phyloP scores from a whole-genome alignment of 2,329 filamentous ascomycete species.

The Colletotrichum ledebouriae region DNA sequence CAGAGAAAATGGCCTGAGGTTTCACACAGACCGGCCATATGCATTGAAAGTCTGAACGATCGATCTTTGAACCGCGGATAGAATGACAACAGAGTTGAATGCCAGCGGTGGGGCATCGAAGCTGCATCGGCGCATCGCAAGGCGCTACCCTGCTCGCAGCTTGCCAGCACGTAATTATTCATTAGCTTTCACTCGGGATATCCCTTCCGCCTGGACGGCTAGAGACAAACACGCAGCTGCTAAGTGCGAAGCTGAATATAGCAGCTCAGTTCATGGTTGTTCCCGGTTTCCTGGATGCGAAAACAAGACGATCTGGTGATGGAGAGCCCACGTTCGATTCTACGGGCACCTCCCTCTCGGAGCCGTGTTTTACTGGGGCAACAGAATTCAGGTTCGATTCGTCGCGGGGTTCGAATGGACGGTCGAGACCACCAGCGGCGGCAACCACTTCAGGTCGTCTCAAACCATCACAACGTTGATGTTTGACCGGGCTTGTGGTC shows the following conservation, averaged over 20 bases:
- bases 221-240: conserved; percentile 17
- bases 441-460: conserved; percentile 4
- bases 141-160: conserved; percentile 11
- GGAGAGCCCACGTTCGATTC: conserved; percentile 4
- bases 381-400: conserved; percentile 17
- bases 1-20: conserved; percentile 14
- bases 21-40: background rate
- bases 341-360: conserved; percentile 28
- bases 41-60: too few relatives aligned
- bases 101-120: background rate
- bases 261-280: conserved; percentile 22
- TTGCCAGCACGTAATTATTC: conserved; percentile 3
- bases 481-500: background rate
- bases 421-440: conserved; percentile 5
- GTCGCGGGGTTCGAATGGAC: background rate
- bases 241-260: conserved; percentile 7
- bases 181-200: conserved; percentile 22
- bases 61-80: too few relatives aligned
- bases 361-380: conserved; percentile 38
- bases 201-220: conserved; percentile 27
- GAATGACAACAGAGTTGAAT: too few relatives aligned
- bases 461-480: conserved; percentile 9
- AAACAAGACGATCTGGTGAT: conserved; percentile 23
- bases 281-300: conserved; percentile 1
- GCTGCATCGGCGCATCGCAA: conserved; percentile 1